Evolutionary conservation across 2,329 filamentous ascomycete species (phyloP), one percentile per base, ranked within the genome.

Genomic region (Sclerotinia subarctica): DNA sequence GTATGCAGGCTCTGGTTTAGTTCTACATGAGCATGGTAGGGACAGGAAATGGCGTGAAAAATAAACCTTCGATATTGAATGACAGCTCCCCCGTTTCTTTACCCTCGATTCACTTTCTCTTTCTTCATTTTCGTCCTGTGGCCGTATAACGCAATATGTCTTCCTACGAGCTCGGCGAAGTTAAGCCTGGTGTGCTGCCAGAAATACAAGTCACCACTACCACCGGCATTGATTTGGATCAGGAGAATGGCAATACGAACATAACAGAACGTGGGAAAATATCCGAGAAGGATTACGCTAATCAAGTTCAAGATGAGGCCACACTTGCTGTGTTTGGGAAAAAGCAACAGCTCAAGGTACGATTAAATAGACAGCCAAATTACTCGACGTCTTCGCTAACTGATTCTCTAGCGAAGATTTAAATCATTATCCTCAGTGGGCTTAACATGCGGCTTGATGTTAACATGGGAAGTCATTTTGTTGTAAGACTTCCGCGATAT

Each of bases 271-370:
- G 38, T 47, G 57, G 42, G 3, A 47, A 60, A 21, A 13, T 47
- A n/a, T 60, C 57, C 11, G 57, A 60, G 42, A 47, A 47, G 47
- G 10, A 47, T 15, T 32, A 47, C 11, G 42, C 57, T 32, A 60
- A 19, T 10, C 52, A 38, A 24, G 19, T 64, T 13, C 56, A 53
- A 57, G 65, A 69, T 64, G 64, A 69, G 60, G 58, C 68, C 3
- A 66, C 67, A 3, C 42, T 69, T 8, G 68, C 65, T 13, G 38
- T 32, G 6, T 64, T 68, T 51, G 68, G 68, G 46, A 69, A 68
- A 49, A 68, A 51, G 35, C 68, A 69, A 46, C 65, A 68, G 35
- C 52, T 59, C 10, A 68, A 64, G 57, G 66, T 68, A n/a, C 2
- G 59, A 24, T 26, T 32, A n/a, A 52, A 19, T 51, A 32, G 13